These are phyloP conservation scores for Strobilomyces confusus DNA, from an alignment of 768 basidiomycete genomes.

Conservation along the genomic window DNA sequence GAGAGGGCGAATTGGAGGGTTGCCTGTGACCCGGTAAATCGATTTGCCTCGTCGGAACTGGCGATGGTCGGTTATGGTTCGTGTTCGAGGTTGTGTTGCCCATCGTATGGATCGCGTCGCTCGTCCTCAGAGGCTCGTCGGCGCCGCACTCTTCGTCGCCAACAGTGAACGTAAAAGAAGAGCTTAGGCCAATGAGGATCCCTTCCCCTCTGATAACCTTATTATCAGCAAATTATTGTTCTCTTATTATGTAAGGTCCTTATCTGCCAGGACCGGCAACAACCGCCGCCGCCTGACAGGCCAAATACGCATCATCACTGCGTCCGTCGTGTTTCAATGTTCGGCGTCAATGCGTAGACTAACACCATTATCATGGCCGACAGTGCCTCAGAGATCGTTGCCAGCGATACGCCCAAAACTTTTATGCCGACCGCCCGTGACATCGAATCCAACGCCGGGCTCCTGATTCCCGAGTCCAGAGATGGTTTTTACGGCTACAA, in stretches of 20 bases:
- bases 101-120: constrained; percentile 27
- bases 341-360: not conserved
- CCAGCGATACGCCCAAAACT: not conserved
- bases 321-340: not conserved
- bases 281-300: too few species aligned
- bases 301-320: constrained; percentile 14
- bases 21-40: constrained; percentile 20
- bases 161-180: constrained; percentile 32
- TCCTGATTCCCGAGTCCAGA: constrained; percentile 46
- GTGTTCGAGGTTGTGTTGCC: constrained; percentile 32
- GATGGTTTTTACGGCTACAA: constrained; percentile 79
- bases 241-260: constrained; percentile 5
- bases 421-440: not conserved
- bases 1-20: constrained; percentile 36
- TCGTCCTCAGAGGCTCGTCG: constrained; percentile 13
- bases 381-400: not conserved
- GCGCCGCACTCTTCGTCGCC: constrained; percentile 16
- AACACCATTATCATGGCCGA: constrained; percentile 18
- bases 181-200: constrained; percentile 24
- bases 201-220: constrained; percentile 18
- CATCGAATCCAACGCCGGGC: constrained; percentile 23
- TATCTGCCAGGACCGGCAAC: not conserved
- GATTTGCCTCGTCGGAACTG: constrained; percentile 24
- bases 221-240: constrained; percentile 12
- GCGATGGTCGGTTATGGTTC: constrained; percentile 27